Evolutionary conservation across 2,329 filamentous ascomycete species (phyloP).

Genomic region (Diaporthe ampelina): DNA sequence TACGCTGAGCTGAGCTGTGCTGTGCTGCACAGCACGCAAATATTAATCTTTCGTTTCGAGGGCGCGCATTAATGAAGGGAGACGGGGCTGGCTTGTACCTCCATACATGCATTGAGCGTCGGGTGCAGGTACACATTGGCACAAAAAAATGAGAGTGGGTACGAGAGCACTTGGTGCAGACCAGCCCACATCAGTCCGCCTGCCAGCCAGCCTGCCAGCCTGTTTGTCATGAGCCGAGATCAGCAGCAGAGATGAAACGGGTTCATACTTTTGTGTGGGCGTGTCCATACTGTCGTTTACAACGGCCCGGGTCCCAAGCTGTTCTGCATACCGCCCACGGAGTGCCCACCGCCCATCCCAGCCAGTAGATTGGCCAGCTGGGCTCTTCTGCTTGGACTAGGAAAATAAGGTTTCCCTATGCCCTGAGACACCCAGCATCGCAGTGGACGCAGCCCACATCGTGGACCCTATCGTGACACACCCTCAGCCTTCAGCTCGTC

Average conservation of each 20-base stretch:
- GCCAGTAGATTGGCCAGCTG: not conserved
- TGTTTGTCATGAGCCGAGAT: conserved; percentile 31
- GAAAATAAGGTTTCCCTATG: conserved; percentile 26
- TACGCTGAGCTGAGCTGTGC: not conserved
- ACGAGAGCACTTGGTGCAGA: not conserved
- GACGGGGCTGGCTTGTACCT: not conserved
- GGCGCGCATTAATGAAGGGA: conserved; percentile 3
- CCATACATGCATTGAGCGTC: not conserved
- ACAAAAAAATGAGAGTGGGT: not conserved
- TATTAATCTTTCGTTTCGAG: conserved; percentile 18
- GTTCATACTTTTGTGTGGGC: not conserved
- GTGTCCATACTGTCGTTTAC: not conserved
- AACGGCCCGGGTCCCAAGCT: conserved; percentile 5
- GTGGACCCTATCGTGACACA: conserved; percentile 14
- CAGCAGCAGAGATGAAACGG: conserved; percentile 29
- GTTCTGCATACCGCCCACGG: not conserved
- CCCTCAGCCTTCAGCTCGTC: conserved; percentile 1
- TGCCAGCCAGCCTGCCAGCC: not conserved
- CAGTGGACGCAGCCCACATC: conserved; percentile 22
- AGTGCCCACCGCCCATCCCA: conserved; percentile 8
- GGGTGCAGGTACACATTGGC: not conserved
- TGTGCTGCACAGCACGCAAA: not conserved
- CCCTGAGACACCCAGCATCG: conserved; percentile 10
- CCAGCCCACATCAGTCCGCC: not conserved
- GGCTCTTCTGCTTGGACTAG: not conserved